Conservation (phyloP, 2,329 filamentous ascomycete genomes). For the Emericellopsis atlantica region DNA sequence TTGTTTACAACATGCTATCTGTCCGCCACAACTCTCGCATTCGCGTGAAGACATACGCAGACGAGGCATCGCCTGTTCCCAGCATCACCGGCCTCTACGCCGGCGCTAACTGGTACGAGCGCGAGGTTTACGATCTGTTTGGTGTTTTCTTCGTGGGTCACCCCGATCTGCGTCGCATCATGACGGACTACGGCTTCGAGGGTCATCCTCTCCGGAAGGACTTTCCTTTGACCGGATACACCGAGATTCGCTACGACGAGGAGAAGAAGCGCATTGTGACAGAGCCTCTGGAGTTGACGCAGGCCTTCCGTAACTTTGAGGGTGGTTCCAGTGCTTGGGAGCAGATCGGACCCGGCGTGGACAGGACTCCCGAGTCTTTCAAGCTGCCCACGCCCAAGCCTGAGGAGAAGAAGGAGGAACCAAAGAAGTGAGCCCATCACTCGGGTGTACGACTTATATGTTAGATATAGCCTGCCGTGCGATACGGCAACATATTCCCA, state of each 20-base stretch:
- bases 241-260: conserved; percentile 94
- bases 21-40: conserved; percentile 95
- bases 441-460: conserved; percentile 15
- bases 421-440: conserved; percentile 63
- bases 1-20: conserved; percentile 94
- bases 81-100: conserved; percentile 79
- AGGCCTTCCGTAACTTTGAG: conserved; percentile 98
- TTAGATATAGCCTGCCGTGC: conserved; percentile 2
- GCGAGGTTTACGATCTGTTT: conserved; percentile 95
- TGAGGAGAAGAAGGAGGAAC: conserved; percentile 79
- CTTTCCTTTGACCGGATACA: conserved; percentile 96
- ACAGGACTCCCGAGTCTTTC: conserved; percentile 76
- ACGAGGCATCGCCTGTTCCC: conserved; percentile 88
- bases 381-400: conserved; percentile 93
- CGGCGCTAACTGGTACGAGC: conserved; percentile 97
- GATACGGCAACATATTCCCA: not conserved
- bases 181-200: conserved; percentile 99
- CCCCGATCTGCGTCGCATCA: conserved; percentile 90
- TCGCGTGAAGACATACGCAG: conserved; percentile 96
- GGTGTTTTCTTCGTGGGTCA: conserved; percentile 94
- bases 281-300: conserved; percentile 92
- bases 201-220: conserved; percentile 96
- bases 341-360: conserved; percentile 53
- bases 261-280: conserved; percentile 99
- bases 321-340: conserved; percentile 65